Evolutionary conservation across 1,284 basidiomycete species (phyloP), one percentile per base, ranked within the genome.

Genomic region (Austroboletus niveus): DNA sequence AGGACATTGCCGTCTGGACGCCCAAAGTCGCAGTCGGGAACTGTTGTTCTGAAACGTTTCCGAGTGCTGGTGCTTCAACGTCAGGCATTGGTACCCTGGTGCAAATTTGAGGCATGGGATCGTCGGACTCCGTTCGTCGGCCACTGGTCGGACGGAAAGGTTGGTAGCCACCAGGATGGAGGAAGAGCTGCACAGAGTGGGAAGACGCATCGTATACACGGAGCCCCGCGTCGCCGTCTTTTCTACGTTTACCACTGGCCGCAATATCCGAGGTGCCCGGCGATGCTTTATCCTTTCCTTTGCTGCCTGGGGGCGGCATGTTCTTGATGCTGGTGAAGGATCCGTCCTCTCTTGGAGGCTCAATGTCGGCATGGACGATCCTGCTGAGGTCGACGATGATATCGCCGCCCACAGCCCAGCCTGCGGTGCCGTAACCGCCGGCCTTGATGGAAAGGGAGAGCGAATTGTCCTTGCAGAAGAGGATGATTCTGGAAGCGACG

Each of bases 361-460:
- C 87, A 56, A 89, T 84, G 42, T 82, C 81, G 48, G 87, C 76
- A 44, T 84, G 82, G 49, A 75, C 75, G 51, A 95, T 73, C 60
- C 77, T 77, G 57, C 76, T 80, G 51, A 94, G 72, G 72, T 95
- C 92, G 60, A 94, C 70, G 58, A 94, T 84, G 49, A 94, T 75
- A 62, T 94, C 87, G 39, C 92, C 92, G 32, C 84, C 84, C 48
- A 94, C 82, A 12, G 89, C 81, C 88, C 90, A 93, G 3, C 93
- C 92, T 10, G 87, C 90, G 4, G 89, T 94, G 8, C 91, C 92
- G 64, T 88, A 94, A 0, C 93, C 92, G 15, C 92, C 92, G 0
- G 90, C 87, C 67, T 90, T 92, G 61, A 93, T 77, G n/a, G 89
- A 92, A 6, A 86, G 80, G n/a, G 85, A 84, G 4, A 94, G 72